Base-by-base conservation (phyloP, 768 basidiomycete genomes). In the Gautieria morchelliformis region DNA sequence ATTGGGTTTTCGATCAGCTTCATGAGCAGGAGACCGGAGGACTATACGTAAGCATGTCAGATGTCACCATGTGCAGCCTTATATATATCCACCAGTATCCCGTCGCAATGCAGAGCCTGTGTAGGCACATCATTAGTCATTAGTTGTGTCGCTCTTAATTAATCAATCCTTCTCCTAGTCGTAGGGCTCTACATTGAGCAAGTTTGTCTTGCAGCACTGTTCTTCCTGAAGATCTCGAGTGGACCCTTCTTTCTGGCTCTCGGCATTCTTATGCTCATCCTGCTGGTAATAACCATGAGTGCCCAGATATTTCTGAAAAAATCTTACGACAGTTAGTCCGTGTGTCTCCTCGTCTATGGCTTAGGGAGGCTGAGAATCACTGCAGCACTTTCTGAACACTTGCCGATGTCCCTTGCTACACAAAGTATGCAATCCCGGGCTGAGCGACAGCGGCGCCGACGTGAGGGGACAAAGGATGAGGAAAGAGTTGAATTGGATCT, bases 171-270 rank as follows among this genome's bases (percentile, higher is more conserved):
- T 53, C 60, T 9, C 69, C 63, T 69, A 83, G 71, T 87, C 63
- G 80, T 83, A 30, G 85, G 84, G 0, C 73, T 89, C 47, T 89
- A 89, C 66, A 83, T 87, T 63, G 80, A 84, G 63, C 80, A 87
- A 63, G 69, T 86, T 32, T 83, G 80, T 61, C 70, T 87, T 17
- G 74, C 78, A 6, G 83, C 80, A 17, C 72, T 87, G 10, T 85
- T 87, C 72, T 87, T 89, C 76, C 69, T 89, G 55, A 78, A 77
- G 56, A 67, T 70, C 2, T 63, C 71, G 59, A 60, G 71, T 24
- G 68, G 74, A 10, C 46, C 59, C 22, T 55, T 70, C 0, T 75
- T 77, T 5, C 59, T 77, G 14, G 68, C 68, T 0, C 71, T 78
- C 60, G 80, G 74, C 2, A 73, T 73, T 9, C 67, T 84, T 27